Evolutionary conservation across 2,329 filamentous ascomycete species (phyloP), one percentile per base, ranked within the genome.

Genomic region (Escovopsis sp.): DNA sequence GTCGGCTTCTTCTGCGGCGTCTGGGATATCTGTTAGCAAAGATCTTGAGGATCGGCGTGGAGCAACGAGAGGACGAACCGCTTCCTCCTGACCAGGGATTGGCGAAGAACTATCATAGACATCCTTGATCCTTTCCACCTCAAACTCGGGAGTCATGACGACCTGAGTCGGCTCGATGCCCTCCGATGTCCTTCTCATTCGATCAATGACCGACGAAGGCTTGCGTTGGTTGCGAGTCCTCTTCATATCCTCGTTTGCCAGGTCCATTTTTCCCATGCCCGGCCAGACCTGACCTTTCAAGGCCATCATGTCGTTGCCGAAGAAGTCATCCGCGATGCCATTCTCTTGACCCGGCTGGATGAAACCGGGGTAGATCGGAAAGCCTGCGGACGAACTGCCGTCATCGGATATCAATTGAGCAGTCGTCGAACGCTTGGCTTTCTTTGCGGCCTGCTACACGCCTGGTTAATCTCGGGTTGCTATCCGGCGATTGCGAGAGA

Each of bases 231-330:
- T 87, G 35, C 82, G 67, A 58, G 74, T 82, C 31, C 76, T 69
- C 46, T 74, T 78, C 66, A 81, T 79, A 41, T 79, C 72, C 13
- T 75, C 68, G 4, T 77, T 81, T 4, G 82, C 82, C 35, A 82
- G 75, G 53, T 88, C 82, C 50, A 87, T 86, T n/a, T 84, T 66
- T 35, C 72, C 70, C 81, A 87, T 87, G 14, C 82, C 82, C 3
- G 78, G 76, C 66, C 76, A 85, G 32, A 73, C 62, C n/a, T 77
- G 61, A 2, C 81, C 81, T 53, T 87, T 87, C 35, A 86, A 64
- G 10, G 54, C 50, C 41, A 60, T 41, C 40, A 50, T 52, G 19
- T 60, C 57, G 21, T 43, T 37, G 2, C 37, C 33, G 13, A 45
- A 38, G 17, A 47, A 43, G 5, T 53, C 52, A 4, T 57, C 55